Conservation (phyloP, 257 asterid species). For the Buddleja alternifolia region DNA sequence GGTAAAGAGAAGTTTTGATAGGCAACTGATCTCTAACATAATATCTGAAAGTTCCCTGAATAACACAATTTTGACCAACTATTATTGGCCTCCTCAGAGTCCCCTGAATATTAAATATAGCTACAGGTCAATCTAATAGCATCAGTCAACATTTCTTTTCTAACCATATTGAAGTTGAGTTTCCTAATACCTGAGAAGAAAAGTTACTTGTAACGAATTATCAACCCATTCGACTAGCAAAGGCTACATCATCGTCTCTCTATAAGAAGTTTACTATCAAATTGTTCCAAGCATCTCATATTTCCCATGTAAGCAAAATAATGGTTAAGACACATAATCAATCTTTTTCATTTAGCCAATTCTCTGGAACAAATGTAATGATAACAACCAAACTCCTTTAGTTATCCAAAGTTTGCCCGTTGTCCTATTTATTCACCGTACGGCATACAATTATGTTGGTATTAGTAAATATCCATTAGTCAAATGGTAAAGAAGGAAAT, state of each 20-base stretch:
- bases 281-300: conserved; percentile 15
- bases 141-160: background rate
- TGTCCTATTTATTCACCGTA: background rate
- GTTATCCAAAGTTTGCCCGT: background rate
- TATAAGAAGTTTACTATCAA: background rate
- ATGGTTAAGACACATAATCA: background rate
- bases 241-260: background rate
- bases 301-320: background rate
- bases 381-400: background rate
- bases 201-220: background rate
- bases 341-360: background rate
- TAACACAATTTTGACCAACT: background rate
- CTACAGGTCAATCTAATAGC: background rate
- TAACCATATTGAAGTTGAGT: background rate
- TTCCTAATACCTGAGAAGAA: background rate
- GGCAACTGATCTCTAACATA: background rate
- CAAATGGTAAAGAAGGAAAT: background rate
- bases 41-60: background rate
- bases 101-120: background rate
- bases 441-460: conserved; percentile 11
- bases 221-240: background rate
- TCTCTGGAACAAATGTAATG: background rate
- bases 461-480: background rate
- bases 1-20: background rate
- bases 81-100: background rate